phyloP scores from a whole-genome alignment of 2,329 filamentous ascomycete species.

The Fusarium globosum region DNA sequence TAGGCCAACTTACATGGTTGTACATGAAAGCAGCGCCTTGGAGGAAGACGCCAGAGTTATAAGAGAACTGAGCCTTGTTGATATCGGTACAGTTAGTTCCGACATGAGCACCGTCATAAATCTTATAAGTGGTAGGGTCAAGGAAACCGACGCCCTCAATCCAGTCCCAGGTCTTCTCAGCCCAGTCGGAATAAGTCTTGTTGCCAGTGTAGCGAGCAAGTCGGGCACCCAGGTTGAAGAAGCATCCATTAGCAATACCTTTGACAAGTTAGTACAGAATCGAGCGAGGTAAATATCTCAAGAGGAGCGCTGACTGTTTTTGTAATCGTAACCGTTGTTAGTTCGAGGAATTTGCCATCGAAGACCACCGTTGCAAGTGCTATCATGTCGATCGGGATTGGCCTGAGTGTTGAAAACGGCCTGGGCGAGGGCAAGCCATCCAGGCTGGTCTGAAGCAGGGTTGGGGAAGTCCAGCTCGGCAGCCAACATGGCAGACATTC shows the following conservation, averaged over 20 bases:
- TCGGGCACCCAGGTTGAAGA: constrained; percentile 75
- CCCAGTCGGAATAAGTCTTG: constrained; percentile 71
- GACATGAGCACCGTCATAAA: constrained; percentile 69
- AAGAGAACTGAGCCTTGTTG: constrained; percentile 68
- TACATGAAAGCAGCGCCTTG: constrained; percentile 73
- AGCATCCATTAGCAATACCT: constrained; percentile 69
- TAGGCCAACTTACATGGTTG: constrained; percentile 58
- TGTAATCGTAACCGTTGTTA: constrained; percentile 82
- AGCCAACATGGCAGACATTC: constrained; percentile 70
- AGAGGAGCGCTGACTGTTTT: constrained; percentile 60
- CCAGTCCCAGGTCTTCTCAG: constrained; percentile 73
- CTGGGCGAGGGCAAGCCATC: constrained; percentile 69
- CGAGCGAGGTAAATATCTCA: not conserved
- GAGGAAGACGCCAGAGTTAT: constrained; percentile 69
- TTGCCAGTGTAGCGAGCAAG: constrained; percentile 78
- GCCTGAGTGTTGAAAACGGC: constrained; percentile 72
- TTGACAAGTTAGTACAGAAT: not conserved
- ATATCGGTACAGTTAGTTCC: constrained; percentile 64
- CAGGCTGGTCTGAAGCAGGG: constrained; percentile 59
- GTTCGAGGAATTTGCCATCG: constrained; percentile 82
- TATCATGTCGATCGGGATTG: constrained; percentile 67
- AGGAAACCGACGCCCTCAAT: constrained; percentile 66
- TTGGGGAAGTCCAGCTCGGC: constrained; percentile 69
- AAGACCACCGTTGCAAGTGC: constrained; percentile 68
- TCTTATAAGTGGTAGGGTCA: constrained; percentile 66